phyloP scores from a whole-genome alignment of 768 basidiomycete species.

The Dictyophora rubrovolvata region DNA sequence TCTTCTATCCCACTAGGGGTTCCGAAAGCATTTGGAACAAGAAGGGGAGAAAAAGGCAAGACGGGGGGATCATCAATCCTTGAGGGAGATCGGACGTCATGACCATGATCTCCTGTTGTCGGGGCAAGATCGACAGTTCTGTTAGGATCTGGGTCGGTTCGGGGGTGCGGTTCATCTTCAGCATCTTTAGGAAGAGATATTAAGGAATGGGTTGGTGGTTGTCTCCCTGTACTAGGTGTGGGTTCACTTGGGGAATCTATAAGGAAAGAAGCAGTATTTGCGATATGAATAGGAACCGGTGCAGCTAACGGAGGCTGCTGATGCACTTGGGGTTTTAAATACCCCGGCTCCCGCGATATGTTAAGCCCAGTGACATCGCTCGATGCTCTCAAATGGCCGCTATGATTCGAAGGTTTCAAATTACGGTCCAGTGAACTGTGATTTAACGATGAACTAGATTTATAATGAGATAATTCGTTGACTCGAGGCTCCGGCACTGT shows the following conservation, averaged over 20 bases:
- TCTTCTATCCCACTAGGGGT: conserved; percentile 45
- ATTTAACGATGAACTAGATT: no score
- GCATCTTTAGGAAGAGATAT: background rate
- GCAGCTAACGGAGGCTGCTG: background rate
- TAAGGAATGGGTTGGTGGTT: background rate
- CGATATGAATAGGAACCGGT: background rate
- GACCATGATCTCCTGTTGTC: background rate
- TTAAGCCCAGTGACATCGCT: background rate
- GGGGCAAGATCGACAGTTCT: background rate
- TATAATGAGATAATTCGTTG: no score
- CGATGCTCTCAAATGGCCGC: background rate
- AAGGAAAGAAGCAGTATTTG: background rate
- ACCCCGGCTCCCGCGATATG: background rate
- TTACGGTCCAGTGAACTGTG: background rate
- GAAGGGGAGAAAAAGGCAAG: conserved; percentile 35
- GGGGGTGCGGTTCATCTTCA: background rate
- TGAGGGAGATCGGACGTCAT: background rate
- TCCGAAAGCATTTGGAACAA: conserved; percentile 51
- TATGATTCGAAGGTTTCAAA: background rate
- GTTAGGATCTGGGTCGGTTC: background rate
- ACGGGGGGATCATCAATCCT: conserved; percentile 19
- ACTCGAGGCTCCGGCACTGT: background rate
- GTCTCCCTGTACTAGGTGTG: background rate
- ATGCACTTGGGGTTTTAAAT: background rate
- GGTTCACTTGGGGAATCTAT: background rate